Evolutionary conservation across 495 filamentous ascomycete species (phyloP), one percentile per base, ranked within the genome.

Genomic region (Astrothelium subdiscretum): DNA sequence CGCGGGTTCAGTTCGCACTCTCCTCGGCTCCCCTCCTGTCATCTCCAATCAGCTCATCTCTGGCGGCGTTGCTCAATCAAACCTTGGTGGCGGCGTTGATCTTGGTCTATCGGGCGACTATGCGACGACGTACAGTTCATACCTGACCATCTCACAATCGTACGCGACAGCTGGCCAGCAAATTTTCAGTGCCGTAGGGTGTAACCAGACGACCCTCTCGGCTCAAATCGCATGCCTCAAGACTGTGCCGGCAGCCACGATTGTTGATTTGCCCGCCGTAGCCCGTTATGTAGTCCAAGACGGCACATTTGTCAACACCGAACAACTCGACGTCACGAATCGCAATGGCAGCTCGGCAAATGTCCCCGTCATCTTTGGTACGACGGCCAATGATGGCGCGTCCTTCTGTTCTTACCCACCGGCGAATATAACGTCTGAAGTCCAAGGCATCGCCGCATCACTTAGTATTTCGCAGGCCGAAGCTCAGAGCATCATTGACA

Each of bases 81-180:
- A 80, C 59, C 67, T 81, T 0, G 78, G 78, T 10, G 79, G 78
- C 8, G 70, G 77, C 40, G 73, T 72, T 8, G 66, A 59, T 26
- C 66, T 77, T 24, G 76, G 74, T 10, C 66, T 73, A 24, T 60
- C 58, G 35, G 69, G 70, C 52, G 69, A 73, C 59, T 79, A 79
- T 59, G 79, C 73, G 15, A 79, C 77, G 0, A 79, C 77, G 0
- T 81, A 81, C 66, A 75, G 71, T 38, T 70, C 71, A 20, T 81
- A 80, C 69, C 74, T 75, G 57, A 79, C 76, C n/a, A 72, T 79
- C 31, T 58, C 66, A 4, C 59, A 76, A 59, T 75, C 73, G 0
- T 79, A 77, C 61, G 64, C 71, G 12, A 52, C 64, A 2, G 72
- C 74, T 15, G 75, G 75, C 5, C 63, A 71, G 38, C 62, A 71